phyloP scores from a whole-genome alignment of 352 stramenopile genomes.

The Globisporangium echinulatum region DNA sequence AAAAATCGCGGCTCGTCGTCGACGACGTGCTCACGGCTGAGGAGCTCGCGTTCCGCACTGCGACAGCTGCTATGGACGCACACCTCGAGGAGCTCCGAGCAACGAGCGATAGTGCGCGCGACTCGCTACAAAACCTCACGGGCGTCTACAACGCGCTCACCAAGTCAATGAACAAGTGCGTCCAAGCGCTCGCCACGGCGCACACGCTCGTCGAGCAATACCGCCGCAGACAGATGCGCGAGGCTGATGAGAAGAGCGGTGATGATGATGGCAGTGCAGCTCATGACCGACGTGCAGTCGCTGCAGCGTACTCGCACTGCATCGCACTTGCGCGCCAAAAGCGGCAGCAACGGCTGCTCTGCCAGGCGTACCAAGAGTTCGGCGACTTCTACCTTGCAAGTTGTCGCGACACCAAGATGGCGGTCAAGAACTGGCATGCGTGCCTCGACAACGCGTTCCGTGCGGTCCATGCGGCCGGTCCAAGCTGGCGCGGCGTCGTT shows the following conservation, averaged over 20 bases:
- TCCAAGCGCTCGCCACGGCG: slow-evolving; percentile 42
- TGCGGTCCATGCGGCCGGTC: slow-evolving; percentile 10
- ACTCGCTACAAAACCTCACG: slow-evolving; percentile 21
- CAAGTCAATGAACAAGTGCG: slow-evolving; percentile 58
- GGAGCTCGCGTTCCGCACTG: slow-evolving; percentile 48
- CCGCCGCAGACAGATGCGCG: slow-evolving; percentile 8
- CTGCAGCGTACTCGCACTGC: slow-evolving; percentile 39
- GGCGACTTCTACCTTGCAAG: slow-evolving; percentile 64
- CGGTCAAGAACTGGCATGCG: slow-evolving; percentile 66
- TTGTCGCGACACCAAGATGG: slow-evolving; percentile 17
- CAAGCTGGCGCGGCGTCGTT: slow-evolving; percentile 46
- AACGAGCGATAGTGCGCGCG: slow-evolving; percentile 16
- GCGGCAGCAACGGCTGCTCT: slow-evolving; percentile 43
- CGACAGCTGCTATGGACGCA: slow-evolving; percentile 32
- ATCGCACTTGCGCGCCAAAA: slow-evolving; percentile 60
- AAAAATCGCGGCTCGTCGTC: slow-evolving; percentile 70
- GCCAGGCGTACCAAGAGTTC: slow-evolving; percentile 56
- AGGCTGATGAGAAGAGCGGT: no score
- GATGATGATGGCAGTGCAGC: slow-evolving; percentile 1
- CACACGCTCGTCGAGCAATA: slow-evolving; percentile 45
- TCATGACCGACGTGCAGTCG: slow-evolving; percentile 9
- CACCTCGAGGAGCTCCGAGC: slow-evolving; percentile 21
- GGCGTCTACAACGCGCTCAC: slow-evolving; percentile 19
- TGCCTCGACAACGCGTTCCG: slow-evolving; percentile 69
- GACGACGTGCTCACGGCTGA: slow-evolving; percentile 57